Percentiles rank a stretch among this genome's conserved stretches.
These are phyloP conservation scores for Juncus inflexus DNA, from an alignment of 176 grass and related monocot genomes.

Conservation along the genomic window DNA sequence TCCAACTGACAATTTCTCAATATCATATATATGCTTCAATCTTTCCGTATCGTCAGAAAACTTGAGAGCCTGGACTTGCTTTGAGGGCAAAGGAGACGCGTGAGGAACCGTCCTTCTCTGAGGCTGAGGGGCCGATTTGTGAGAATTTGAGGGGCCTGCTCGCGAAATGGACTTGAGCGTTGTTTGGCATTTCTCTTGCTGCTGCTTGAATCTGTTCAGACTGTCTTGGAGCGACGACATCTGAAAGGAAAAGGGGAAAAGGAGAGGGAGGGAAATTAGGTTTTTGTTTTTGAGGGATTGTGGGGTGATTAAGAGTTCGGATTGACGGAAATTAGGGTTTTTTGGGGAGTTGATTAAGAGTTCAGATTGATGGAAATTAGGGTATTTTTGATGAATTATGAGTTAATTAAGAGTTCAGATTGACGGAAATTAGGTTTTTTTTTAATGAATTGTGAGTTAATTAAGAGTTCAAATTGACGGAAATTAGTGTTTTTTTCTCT, in stretches of 20 bases:
- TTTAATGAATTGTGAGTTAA: no score
- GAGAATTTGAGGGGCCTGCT: constrained; percentile 34
- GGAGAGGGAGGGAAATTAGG: no score
- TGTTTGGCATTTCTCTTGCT: constrained; percentile 76
- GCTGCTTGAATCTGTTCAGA: constrained; percentile 81
- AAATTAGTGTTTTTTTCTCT: no score
- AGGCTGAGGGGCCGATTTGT: constrained; percentile 40
- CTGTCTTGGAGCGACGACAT: constrained; percentile 78
- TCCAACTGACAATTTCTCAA: constrained; percentile 75
- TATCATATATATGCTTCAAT: constrained; percentile 69
- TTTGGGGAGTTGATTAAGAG: no score
- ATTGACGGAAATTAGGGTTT: no score
- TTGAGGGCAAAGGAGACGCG: constrained; percentile 35
- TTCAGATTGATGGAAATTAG: no score
- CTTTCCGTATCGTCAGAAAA: constrained; percentile 93
- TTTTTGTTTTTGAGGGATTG: no score
- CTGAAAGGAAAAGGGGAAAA: constrained; percentile 19
- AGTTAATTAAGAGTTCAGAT: no score
- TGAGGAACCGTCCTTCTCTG: constrained; percentile 37
- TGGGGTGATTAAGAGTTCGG: no score
- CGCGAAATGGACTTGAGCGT: constrained; percentile 65
- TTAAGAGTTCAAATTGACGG: no score
- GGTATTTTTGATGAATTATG: no score
- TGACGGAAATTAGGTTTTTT: no score
- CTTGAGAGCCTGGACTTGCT: constrained; percentile 41